Conservation (phyloP, 169 alveolate species). For the Fabrea salina region DNA sequence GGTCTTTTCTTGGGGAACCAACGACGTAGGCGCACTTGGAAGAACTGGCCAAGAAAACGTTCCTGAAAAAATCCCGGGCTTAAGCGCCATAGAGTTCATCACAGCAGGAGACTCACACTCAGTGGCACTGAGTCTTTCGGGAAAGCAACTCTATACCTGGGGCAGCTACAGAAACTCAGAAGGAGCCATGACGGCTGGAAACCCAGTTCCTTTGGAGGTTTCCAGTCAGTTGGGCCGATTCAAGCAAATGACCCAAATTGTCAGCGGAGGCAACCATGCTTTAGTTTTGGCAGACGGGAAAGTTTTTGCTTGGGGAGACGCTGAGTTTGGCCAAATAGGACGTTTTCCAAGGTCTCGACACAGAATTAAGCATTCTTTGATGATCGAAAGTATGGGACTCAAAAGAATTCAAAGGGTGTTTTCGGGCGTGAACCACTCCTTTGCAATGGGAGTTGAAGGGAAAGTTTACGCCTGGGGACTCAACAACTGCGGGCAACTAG, state of each 20-base stretch:
- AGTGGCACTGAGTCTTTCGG: background rate
- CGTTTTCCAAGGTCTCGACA: conserved; percentile 5
- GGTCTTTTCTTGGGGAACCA: conserved; percentile 35
- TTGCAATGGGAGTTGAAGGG: background rate
- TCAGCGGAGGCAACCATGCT: conserved; percentile 14
- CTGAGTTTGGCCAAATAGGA: conserved; percentile 22
- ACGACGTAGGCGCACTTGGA: conserved; percentile 26
- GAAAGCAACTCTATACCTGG: conserved; percentile 4
- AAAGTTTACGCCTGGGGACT: conserved; percentile 27
- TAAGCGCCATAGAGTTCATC: background rate
- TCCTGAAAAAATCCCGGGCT: background rate
- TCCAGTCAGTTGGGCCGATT: background rate
- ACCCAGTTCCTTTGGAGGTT: conserved; percentile 8
- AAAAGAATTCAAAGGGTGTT: background rate
- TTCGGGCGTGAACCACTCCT: conserved; percentile 26
- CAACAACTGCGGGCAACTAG: conserved; percentile 23
- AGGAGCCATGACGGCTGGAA: conserved; percentile 8
- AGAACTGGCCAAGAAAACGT: background rate
- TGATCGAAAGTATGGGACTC: background rate
- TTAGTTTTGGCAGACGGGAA: background rate
- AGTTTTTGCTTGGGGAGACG: conserved; percentile 31
- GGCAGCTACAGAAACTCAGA: conserved; percentile 9
- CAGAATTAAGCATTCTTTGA: background rate
- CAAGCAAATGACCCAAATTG: background rate
- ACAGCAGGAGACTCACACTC: conserved; percentile 35